These are phyloP conservation scores for Wallacemonas sp. DNA, from an alignment of 208 protist genomes.

Conservation along the genomic window DNA sequence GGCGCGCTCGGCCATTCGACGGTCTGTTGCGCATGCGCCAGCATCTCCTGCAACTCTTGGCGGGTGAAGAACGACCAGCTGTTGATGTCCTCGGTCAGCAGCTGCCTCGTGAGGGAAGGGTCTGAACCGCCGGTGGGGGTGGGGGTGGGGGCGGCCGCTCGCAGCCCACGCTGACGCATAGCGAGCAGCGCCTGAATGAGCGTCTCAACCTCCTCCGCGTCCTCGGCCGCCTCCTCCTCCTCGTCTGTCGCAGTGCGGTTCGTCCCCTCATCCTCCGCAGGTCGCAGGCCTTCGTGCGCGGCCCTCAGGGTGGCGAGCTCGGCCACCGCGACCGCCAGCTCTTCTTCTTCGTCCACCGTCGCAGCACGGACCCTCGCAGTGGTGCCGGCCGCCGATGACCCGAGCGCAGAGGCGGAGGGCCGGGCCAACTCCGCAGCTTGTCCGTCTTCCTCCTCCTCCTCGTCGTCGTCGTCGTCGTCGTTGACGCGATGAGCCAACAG, in stretches of 20 bases:
- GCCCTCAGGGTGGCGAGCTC: too few species aligned
- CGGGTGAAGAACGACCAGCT: slow-evolving; percentile 25
- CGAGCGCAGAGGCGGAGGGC: too few species aligned
- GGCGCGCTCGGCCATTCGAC: too few species aligned
- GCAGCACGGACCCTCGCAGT: too few species aligned
- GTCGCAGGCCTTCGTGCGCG: too few species aligned
- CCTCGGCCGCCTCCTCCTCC: background rate
- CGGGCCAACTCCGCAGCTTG: background rate
- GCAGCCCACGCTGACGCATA: slow-evolving; percentile 16
- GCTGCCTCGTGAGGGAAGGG: too few species aligned
- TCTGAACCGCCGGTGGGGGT: too few species aligned
- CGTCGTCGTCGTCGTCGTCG: background rate
- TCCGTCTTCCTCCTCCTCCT: background rate
- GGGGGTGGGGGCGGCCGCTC: too few species aligned
- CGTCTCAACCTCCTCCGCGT: slow-evolving; percentile 12
- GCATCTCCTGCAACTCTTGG: background rate
- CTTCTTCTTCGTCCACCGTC: slow-evolving; percentile 21
- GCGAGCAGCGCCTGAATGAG: slow-evolving; percentile 11
- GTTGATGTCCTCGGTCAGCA: slow-evolving; percentile 1
- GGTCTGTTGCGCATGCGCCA: background rate
- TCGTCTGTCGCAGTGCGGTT: background rate
- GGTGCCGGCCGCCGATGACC: too few species aligned
- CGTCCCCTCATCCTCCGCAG: too few species aligned
- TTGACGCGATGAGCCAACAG: background rate
- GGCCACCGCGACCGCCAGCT: slow-evolving; percentile 21